A percentile compares a stretch with the other conserved stretches of the same genome.
Conservation (phyloP, 192 early-diverging fungal species). For the Coemansia sp. region DNA sequence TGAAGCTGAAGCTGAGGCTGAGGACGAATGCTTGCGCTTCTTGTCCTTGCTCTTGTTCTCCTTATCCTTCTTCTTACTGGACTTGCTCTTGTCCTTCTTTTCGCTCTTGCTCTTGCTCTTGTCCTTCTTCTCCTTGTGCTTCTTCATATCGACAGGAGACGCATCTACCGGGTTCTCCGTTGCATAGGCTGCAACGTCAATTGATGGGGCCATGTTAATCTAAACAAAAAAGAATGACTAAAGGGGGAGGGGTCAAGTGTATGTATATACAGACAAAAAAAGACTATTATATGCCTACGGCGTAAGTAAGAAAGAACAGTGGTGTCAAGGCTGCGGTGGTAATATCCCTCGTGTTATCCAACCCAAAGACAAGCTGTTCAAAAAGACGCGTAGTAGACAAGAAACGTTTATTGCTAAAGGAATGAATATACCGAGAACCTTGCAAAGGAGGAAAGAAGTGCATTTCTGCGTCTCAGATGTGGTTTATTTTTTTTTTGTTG, state of each 20-base stretch:
- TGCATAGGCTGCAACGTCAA: slow-evolving; percentile 23
- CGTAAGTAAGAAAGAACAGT: too few species aligned
- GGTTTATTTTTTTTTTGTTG: background rate
- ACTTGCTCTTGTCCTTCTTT: slow-evolving; percentile 52
- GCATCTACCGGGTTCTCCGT: background rate
- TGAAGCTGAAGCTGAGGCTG: slow-evolving; percentile 33
- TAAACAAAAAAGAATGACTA: background rate
- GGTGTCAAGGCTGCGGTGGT: background rate
- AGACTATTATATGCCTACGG: background rate
- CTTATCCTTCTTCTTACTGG: slow-evolving; percentile 51
- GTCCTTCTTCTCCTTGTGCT: slow-evolving; percentile 46
- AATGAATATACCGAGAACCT: slow-evolving; percentile 7
- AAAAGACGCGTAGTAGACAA: background rate
- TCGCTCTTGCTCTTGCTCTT: slow-evolving; percentile 38
- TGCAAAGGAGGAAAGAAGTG: background rate
- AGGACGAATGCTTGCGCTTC: slow-evolving; percentile 45
- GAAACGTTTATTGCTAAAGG: background rate
- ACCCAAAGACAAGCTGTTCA: background rate
- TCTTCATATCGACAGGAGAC: slow-evolving; percentile 17
- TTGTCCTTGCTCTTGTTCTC: slow-evolving; percentile 47
- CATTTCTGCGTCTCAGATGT: background rate
- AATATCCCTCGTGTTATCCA: background rate
- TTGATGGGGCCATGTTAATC: slow-evolving; percentile 36
- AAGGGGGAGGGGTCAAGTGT: background rate
- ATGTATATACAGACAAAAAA: slow-evolving; percentile 2